Evolutionary conservation across 306 rosid species (phyloP).

Genomic region (Lupinus albus): DNA sequence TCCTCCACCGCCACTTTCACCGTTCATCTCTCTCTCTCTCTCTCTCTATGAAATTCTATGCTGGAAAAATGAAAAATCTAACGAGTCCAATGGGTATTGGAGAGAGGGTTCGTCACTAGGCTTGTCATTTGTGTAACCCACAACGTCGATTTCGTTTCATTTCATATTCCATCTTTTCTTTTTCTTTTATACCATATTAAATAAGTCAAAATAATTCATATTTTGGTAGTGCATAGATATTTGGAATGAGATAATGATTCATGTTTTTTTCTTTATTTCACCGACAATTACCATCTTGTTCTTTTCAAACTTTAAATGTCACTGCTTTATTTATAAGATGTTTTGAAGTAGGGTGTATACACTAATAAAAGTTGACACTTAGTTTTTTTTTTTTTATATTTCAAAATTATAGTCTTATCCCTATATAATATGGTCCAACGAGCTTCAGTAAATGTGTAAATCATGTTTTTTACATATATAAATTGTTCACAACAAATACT

Average conservation of each 20-base stretch:
- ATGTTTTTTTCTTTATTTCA: constrained; percentile 36
- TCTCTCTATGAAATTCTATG: background rate
- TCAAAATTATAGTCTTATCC: too few relatives aligned
- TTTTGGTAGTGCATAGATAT: too few relatives aligned
- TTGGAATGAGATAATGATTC: background rate
- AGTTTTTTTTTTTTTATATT: too few relatives aligned
- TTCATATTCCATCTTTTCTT: constrained; percentile 26
- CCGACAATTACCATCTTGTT: constrained; percentile 52
- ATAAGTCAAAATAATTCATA: too few relatives aligned
- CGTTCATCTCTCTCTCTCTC: constrained; percentile 30
- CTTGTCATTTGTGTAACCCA: constrained; percentile 63
- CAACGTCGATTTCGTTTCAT: constrained; percentile 61
- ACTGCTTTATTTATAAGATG: too few relatives aligned
- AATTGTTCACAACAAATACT: too few relatives aligned
- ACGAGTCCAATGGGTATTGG: constrained; percentile 36
- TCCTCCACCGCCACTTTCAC: constrained; percentile 25
- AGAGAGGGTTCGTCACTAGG: constrained; percentile 49
- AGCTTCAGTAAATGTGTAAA: too few relatives aligned
- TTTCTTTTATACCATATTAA: constrained; percentile 12
- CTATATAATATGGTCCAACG: too few relatives aligned
- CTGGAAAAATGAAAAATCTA: constrained; percentile 33
- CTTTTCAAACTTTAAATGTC: background rate
- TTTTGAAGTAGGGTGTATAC: too few relatives aligned
- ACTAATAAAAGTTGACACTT: too few relatives aligned
- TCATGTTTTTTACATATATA: too few relatives aligned